Conservation (phyloP, 768 basidiomycete genomes). For the Cubamyces sp. region DNA sequence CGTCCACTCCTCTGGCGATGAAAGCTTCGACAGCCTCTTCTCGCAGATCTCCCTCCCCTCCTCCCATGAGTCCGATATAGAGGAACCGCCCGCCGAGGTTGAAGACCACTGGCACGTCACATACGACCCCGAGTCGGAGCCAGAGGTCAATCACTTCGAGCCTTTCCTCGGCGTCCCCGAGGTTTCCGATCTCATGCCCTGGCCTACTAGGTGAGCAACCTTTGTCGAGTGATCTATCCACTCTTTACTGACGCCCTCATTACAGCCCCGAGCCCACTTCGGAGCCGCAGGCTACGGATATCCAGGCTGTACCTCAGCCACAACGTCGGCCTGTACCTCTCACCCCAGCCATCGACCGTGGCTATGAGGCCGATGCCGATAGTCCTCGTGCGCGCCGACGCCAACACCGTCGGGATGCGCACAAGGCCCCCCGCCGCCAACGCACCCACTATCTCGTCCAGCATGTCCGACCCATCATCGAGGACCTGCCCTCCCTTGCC, state of each 20-base stretch:
- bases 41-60: constrained; percentile 5
- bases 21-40: constrained; percentile 12
- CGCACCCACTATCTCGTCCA: background rate
- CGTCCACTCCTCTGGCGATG: constrained; percentile 11
- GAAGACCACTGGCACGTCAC: background rate
- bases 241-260: background rate
- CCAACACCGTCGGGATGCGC: constrained; percentile 1
- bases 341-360: background rate
- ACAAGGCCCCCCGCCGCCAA: constrained; percentile 2
- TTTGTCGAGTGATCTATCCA: background rate
- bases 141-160: constrained; percentile 9
- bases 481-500: background rate
- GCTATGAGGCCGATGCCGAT: constrained; percentile 14
- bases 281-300: background rate
- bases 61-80: background rate
- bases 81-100: background rate
- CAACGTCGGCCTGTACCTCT: background rate
- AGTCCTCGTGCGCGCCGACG: constrained; percentile 1
- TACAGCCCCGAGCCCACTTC: background rate
- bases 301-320: background rate
- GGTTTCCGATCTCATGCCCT: constrained; percentile 12
- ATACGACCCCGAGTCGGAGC: background rate
- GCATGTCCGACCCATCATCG: background rate
- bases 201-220: constrained; percentile 14
- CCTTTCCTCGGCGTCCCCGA: constrained; percentile 1